Evolutionary conservation across 768 basidiomycete genomes (phyloP).

Genomic region (Boletellus ananas): DNA sequence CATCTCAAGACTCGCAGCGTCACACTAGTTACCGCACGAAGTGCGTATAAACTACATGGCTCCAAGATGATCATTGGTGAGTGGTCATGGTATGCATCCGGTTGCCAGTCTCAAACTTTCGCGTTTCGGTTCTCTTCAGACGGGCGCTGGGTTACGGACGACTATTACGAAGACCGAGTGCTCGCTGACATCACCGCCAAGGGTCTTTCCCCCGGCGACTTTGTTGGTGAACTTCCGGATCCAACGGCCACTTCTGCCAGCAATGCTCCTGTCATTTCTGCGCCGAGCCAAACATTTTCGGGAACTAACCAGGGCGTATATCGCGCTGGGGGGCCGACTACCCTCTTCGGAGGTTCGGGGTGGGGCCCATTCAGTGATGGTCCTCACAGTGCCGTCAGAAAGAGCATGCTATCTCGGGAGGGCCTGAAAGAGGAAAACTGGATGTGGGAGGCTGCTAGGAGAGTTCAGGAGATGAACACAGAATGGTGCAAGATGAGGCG

Average conservation of each 20-base stretch:
- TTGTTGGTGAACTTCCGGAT: constrained; percentile 79
- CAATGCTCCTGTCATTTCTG: constrained; percentile 37
- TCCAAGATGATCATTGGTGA: constrained; percentile 83
- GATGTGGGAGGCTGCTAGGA: constrained; percentile 78
- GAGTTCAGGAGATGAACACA: constrained; percentile 58
- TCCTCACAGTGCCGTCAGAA: constrained; percentile 78
- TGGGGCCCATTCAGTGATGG: constrained; percentile 88
- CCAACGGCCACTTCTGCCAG: constrained; percentile 51
- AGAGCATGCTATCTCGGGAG: constrained; percentile 72
- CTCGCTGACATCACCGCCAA: constrained; percentile 73
- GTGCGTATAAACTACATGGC: constrained; percentile 92
- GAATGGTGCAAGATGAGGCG: constrained; percentile 60
- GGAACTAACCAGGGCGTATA: constrained; percentile 68
- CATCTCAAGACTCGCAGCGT: constrained; percentile 90
- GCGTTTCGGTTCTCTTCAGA: constrained; percentile 43
- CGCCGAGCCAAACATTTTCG: constrained; percentile 31
- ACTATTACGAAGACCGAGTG: constrained; percentile 90
- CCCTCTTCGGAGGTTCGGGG: constrained; percentile 81
- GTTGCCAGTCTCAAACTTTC: neutral
- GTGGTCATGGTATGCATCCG: constrained; percentile 20
- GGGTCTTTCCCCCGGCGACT: constrained; percentile 79
- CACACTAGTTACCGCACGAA: constrained; percentile 88
- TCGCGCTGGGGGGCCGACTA: constrained; percentile 89
- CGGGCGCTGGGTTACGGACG: constrained; percentile 89
- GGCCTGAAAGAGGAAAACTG: constrained; percentile 88